Conservation (phyloP, 495 filamentous ascomycete species). For the Aspergillus affinis region DNA sequence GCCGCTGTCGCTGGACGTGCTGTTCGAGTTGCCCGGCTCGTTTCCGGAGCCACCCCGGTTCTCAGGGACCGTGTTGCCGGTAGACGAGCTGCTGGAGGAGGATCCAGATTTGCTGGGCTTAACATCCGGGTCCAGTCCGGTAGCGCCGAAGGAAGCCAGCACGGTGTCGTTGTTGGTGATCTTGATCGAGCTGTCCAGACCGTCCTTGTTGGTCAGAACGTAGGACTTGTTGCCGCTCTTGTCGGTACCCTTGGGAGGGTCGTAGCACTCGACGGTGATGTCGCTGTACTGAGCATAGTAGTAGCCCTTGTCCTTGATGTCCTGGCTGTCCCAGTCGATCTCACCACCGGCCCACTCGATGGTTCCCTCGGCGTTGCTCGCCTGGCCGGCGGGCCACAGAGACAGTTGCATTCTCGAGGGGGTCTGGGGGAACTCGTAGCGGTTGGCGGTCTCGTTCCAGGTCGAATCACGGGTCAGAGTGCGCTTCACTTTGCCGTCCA, state of each 20-base stretch:
- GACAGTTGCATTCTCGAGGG: conserved; percentile 93
- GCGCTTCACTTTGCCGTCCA: conserved; percentile 77
- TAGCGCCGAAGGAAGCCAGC: conserved; percentile 76
- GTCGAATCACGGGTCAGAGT: conserved; percentile 72
- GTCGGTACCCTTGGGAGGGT: conserved; percentile 63
- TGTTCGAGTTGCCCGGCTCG: conserved; percentile 25
- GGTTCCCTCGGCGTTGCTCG: conserved; percentile 78
- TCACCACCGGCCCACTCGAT: conserved; percentile 87
- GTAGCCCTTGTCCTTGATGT: conserved; percentile 82
- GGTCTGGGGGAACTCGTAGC: conserved; percentile 88
- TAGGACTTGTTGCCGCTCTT: conserved; percentile 65
- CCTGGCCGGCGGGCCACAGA: conserved; percentile 88
- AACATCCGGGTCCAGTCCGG: conserved; percentile 67
- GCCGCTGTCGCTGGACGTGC: conserved; percentile 20
- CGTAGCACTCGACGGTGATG: conserved; percentile 81
- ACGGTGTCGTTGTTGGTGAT: conserved; percentile 73
- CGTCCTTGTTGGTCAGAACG: conserved; percentile 64
- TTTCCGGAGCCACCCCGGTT: conserved; percentile 36
- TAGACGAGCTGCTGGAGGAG: conserved; percentile 20
- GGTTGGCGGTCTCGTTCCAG: conserved; percentile 78
- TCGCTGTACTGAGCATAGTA: conserved; percentile 82
- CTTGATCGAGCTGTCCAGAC: conserved; percentile 71
- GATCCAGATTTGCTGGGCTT: conserved; percentile 31
- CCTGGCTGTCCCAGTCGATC: conserved; percentile 80
- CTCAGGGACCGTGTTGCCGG: conserved; percentile 33